phyloP scores from a whole-genome alignment of 140 eudicot genomes.

The Flaveria floridana region DNA sequence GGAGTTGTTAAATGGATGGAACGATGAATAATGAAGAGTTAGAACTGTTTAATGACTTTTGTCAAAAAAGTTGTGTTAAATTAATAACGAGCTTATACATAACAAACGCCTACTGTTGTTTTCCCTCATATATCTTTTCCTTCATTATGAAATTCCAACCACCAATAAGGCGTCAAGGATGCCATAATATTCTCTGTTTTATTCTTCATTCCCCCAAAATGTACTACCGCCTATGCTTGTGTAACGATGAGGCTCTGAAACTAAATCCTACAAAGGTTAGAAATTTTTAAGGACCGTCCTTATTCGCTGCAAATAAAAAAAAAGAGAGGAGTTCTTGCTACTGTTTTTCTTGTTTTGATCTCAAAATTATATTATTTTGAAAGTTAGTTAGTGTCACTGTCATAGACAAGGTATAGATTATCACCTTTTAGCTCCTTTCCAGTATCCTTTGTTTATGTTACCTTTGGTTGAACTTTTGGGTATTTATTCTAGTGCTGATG shows the following conservation, averaged over 20 bases:
- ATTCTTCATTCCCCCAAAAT: neutral
- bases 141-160: slow-evolving; percentile 9
- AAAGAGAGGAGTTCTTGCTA: too few species aligned
- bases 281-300: neutral
- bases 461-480: slow-evolving; percentile 8
- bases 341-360: neutral
- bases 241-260: slow-evolving; percentile 9
- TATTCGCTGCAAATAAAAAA: neutral
- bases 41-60: neutral
- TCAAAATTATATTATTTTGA: neutral
- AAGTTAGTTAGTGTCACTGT: slow-evolving; percentile 6
- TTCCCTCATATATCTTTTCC: neutral
- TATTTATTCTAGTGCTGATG: slow-evolving; percentile 4
- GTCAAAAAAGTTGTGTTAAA: slow-evolving; percentile 3
- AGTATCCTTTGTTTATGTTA: slow-evolving; percentile 17
- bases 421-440: slow-evolving; percentile 18
- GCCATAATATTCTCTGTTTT: neutral
- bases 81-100: neutral
- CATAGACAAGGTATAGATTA: neutral
- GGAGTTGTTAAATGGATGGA: neutral
- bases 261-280: neutral
- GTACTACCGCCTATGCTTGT: neutral
- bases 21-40: neutral
- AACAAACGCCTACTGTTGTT: neutral
- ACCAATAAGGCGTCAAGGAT: neutral